Evolutionary conservation across 2,329 filamentous ascomycete species (phyloP), one percentile per base, ranked within the genome.

Genomic region (Microcyclosporella mali): DNA sequence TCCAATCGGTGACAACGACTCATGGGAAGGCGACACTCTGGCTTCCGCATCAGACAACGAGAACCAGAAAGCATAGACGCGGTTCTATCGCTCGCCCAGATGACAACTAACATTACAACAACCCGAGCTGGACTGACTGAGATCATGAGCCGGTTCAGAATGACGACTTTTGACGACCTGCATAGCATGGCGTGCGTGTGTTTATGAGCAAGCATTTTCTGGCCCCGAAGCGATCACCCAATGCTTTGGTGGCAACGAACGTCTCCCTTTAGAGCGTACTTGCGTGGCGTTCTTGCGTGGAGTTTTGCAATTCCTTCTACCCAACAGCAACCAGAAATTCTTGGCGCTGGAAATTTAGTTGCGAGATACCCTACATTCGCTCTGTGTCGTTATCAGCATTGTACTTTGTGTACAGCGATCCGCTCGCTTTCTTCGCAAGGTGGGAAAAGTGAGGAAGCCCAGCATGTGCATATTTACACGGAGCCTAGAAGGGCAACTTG

Each of bases 1-100:
- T 32, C 70, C 71, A 17, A 58, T 77, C 25, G 78, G 81, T 50
- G 80, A 82, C 50, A 71, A 70, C 46, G 70, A 70, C 43, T 62
- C 70, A 11, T 78, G 75, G 75, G 75, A 78, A 54, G 74, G 74
- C 37, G 75, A 78, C 38, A 78, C 75, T 6, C 62, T 78, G 37
- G 71, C 68, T 38, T 52, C 56, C 6, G 49, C 46, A 29, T 55
- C 53, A 29, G 53, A 56, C 37, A 52, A 50, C 29, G 53, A 56
- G 41, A 51, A 56, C 33, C 51, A 52, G 38, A 56, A 56, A 47
- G 47, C 51, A 47, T 56, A 56, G 47, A 30, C 34, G 35, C 27
- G 35, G 28, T 6, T 32, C 30, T 6, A 32, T 6, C 12, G n/a
- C 12, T 25, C 21, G 21, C 21, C 21, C 4, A 25, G 21, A 25